phyloP scores from a whole-genome alignment of 345 rosid species.

The thale cress (Arabidopsis thaliana) region DNA sequence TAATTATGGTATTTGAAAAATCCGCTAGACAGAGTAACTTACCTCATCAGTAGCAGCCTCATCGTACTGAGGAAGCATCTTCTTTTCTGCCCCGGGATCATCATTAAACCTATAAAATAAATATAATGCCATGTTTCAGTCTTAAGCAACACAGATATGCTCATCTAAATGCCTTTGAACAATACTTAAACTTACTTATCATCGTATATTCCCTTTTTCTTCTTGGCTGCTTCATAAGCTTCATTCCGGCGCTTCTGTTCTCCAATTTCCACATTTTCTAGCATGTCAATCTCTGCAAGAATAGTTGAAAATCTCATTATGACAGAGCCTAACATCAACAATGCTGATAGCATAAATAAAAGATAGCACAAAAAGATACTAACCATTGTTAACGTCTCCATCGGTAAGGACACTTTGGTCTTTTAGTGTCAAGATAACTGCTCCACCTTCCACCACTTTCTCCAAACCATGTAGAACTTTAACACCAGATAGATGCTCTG shows the following conservation, averaged over 20 bases:
- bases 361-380: constrained; percentile 35
- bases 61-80: constrained; percentile 95
- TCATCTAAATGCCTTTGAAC: constrained; percentile 32
- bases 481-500: constrained; percentile 83
- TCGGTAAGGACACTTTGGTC: constrained; percentile 86
- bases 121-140: constrained; percentile 25
- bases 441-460: constrained; percentile 93
- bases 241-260: constrained; percentile 92
- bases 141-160: constrained; percentile 10
- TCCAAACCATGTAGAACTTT: constrained; percentile 93
- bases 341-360: constrained; percentile 26
- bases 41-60: constrained; percentile 80
- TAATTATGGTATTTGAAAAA: constrained; percentile 2
- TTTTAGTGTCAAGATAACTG: constrained; percentile 92
- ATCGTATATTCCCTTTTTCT: constrained; percentile 74
- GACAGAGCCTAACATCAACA: constrained; percentile 42
- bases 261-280: constrained; percentile 97
- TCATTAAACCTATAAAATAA: constrained; percentile 72
- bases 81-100: constrained; percentile 73
- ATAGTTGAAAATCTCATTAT: constrained; percentile 49
- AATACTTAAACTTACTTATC: constrained; percentile 65
- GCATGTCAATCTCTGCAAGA: constrained; percentile 88
- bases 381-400: constrained; percentile 90
- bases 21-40: constrained; percentile 22
- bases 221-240: constrained; percentile 92